Evolutionary conservation across 352 stramenopile species (phyloP).

Genomic region (Hyaloperonospora brassicae): DNA sequence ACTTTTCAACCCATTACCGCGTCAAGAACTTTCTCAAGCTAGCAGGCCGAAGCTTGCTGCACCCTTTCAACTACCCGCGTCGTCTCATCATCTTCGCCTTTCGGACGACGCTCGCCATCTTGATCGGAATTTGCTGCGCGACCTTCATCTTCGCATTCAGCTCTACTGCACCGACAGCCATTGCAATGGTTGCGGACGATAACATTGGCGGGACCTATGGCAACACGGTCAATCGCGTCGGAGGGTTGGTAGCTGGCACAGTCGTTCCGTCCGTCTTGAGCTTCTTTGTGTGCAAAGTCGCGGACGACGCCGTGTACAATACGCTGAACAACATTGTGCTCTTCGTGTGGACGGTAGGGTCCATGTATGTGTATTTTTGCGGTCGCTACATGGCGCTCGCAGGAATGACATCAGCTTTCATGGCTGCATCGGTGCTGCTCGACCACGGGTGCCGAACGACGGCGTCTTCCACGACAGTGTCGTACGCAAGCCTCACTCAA

Average conservation of each 20-base stretch:
- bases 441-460: constrained; percentile 37
- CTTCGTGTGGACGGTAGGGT: constrained; percentile 63
- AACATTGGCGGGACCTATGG: constrained; percentile 64
- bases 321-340: constrained; percentile 57
- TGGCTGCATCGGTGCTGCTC: constrained; percentile 54
- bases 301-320: constrained; percentile 39
- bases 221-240: constrained; percentile 57
- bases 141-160: constrained; percentile 73
- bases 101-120: constrained; percentile 51
- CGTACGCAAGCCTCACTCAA: constrained; percentile 60
- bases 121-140: constrained; percentile 50
- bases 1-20: constrained; percentile 46
- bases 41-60: constrained; percentile 26
- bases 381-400: constrained; percentile 59
- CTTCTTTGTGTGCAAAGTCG: constrained; percentile 68
- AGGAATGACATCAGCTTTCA: constrained; percentile 62
- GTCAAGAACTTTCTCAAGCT: constrained; percentile 53
- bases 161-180: constrained; percentile 51
- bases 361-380: constrained; percentile 67
- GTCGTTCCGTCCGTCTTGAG: constrained; percentile 69
- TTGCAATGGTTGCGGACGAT: constrained; percentile 61
- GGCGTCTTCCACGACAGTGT: constrained; percentile 29
- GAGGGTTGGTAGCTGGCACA: constrained; percentile 50
- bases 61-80: constrained; percentile 37
- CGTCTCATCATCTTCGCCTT: constrained; percentile 47